phyloP scores from a whole-genome alignment of 2,329 filamentous ascomycete genomes.

The Chrysoporthe puriensis region DNA sequence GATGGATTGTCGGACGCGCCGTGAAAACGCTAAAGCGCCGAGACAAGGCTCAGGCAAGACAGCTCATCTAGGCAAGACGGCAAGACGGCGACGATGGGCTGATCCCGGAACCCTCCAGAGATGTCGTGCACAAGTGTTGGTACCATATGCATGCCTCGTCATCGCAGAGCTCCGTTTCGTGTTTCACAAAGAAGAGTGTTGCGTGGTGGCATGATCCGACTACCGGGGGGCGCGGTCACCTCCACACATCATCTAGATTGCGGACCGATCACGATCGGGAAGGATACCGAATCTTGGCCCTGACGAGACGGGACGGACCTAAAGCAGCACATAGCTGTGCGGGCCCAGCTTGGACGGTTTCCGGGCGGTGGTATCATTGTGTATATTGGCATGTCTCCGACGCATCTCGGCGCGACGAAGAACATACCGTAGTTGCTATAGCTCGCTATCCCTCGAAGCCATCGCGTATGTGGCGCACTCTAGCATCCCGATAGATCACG shows the following conservation, averaged over 20 bases:
- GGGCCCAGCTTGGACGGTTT: background rate
- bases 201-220: conserved; percentile 1
- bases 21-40: conserved; percentile 13
- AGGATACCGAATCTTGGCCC: background rate
- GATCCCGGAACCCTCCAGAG: background rate
- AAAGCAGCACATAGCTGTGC: background rate
- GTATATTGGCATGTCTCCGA: background rate
- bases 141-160: background rate
- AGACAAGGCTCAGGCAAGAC: conserved; percentile 1
- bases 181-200: conserved; percentile 3
- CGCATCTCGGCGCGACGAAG: background rate
- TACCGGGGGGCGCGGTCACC: background rate
- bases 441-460: background rate
- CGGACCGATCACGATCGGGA: conserved; percentile 11
- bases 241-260: conserved; percentile 10
- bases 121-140: background rate
- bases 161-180: background rate
- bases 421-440: background rate
- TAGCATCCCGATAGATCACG: conserved; percentile 7
- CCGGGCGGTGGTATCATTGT: background rate
- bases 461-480: conserved; percentile 10
- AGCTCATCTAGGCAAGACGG: background rate
- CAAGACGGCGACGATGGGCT: background rate
- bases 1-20: conserved; percentile 32
- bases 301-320: background rate